These are phyloP conservation scores for Paspalum notatum DNA, from an alignment of 176 grass and related monocot genomes.

Conservation along the genomic window DNA sequence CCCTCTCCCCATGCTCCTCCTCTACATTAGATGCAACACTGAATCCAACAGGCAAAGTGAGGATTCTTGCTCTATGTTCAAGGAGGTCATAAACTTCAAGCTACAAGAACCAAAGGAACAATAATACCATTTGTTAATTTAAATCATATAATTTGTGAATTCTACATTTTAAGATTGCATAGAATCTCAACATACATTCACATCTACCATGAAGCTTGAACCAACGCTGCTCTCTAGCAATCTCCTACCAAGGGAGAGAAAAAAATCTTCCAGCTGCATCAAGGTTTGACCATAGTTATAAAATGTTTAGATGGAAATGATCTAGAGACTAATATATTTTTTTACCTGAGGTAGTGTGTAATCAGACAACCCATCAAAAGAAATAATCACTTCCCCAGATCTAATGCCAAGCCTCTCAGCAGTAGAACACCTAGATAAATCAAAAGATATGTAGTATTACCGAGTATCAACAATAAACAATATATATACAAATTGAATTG, in stretches of 20 bases:
- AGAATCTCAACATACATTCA: neutral
- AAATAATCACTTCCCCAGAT: constrained; percentile 22
- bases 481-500: too few relatives aligned
- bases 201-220: neutral
- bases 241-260: constrained; percentile 14
- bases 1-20: too few relatives aligned
- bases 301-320: neutral
- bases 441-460: neutral
- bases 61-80: neutral
- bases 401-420: constrained; percentile 27
- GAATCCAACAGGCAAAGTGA: neutral
- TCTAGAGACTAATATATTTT: neutral
- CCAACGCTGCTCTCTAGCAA: neutral
- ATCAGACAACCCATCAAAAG: neutral
- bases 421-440: neutral
- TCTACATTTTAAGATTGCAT: neutral
- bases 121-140: neutral
- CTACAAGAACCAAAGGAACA: constrained; percentile 4
- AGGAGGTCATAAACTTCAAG: constrained; percentile 32
- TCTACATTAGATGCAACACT: too few relatives aligned
- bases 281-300: neutral
- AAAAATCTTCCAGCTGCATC: neutral
- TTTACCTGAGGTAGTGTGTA: constrained; percentile 1
- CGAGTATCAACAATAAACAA: too few relatives aligned
- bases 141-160: neutral